phyloP scores from a whole-genome alignment of 78 protist species.

The Dictyostelium purpureum region DNA sequence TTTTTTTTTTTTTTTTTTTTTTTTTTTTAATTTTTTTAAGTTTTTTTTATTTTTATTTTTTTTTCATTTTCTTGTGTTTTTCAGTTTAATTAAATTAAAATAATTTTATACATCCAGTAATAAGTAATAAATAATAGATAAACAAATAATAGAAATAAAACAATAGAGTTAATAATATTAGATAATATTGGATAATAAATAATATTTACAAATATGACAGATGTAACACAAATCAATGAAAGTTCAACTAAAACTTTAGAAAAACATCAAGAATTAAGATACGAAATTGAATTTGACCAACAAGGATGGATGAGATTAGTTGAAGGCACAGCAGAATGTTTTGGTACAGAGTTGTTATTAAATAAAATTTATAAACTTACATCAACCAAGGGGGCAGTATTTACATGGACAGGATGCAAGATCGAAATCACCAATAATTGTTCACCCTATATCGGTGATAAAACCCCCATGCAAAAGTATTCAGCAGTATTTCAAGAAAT shows the following conservation, averaged over 20 bases:
- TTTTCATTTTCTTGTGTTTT: too few species aligned
- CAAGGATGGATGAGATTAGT: constrained; percentile 19
- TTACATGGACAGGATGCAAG: constrained; percentile 82
- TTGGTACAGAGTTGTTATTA: constrained; percentile 82
- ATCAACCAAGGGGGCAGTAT: constrained; percentile 57
- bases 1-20: too few species aligned
- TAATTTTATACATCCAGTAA: too few species aligned
- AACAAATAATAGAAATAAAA: too few species aligned
- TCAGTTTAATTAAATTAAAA: too few species aligned
- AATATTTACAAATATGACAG: neutral
- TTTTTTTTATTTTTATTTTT: too few species aligned
- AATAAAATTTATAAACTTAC: constrained; percentile 43
- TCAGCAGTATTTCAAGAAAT: constrained; percentile 43
- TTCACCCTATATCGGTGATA: constrained; percentile 33
- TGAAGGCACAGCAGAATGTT: constrained; percentile 85
- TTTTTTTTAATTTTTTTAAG: too few species aligned
- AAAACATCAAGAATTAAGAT: constrained; percentile 69
- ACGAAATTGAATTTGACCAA: constrained; percentile 59
- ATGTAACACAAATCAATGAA: too few species aligned
- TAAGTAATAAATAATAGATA: too few species aligned
- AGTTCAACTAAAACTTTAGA: neutral
- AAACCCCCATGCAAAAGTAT: constrained; percentile 85
- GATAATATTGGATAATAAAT: too few species aligned
- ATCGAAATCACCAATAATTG: constrained; percentile 6
- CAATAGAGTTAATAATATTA: too few species aligned